Percentiles rank a stretch among this genome's conserved stretches.
Evolutionary conservation across 148 eudicot genomes (phyloP).

Genomic region (Persicaria tinctoria): DNA sequence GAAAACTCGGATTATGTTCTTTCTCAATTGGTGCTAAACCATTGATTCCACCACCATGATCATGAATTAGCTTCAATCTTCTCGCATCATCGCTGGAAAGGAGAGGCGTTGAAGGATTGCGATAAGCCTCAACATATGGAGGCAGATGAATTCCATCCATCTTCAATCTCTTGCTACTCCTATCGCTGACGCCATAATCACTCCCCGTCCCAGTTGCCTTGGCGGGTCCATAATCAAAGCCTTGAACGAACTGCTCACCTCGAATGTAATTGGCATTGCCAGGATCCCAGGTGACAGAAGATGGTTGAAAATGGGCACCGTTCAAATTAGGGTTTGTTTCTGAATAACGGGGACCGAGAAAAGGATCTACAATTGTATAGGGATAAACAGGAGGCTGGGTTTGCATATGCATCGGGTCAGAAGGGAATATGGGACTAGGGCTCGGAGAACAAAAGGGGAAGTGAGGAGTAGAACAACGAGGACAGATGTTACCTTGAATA

Average conservation of each 20-base stretch:
- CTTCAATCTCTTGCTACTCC: conserved; percentile 59
- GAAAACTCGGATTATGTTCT: conserved; percentile 11
- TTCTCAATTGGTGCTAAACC: conserved; percentile 1
- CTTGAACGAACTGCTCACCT: conserved; percentile 5
- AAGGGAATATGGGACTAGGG: conserved; percentile 32
- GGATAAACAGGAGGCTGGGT: conserved; percentile 22
- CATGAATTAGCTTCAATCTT: conserved; percentile 55
- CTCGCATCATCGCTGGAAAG: conserved; percentile 32
- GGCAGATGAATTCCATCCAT: conserved; percentile 30
- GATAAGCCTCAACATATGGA: conserved; percentile 17
- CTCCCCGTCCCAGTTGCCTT: conserved; percentile 16
- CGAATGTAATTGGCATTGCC: conserved; percentile 12
- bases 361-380: conserved; percentile 16
- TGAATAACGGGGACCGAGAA: conserved; percentile 27
- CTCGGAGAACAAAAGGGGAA: conserved; percentile 65
- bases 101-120: conserved; percentile 11
- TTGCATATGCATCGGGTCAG: conserved; percentile 16
- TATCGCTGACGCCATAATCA: conserved; percentile 18
- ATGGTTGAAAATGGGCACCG: conserved; percentile 12
- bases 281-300: conserved; percentile 9
- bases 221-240: conserved; percentile 21
- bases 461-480: conserved; percentile 55
- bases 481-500: conserved; percentile 47
- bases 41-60: conserved; percentile 42
- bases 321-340: conserved; percentile 27